phyloP scores from a whole-genome alignment of 2,329 filamentous ascomycete genomes.

The Fusarium sp. region DNA sequence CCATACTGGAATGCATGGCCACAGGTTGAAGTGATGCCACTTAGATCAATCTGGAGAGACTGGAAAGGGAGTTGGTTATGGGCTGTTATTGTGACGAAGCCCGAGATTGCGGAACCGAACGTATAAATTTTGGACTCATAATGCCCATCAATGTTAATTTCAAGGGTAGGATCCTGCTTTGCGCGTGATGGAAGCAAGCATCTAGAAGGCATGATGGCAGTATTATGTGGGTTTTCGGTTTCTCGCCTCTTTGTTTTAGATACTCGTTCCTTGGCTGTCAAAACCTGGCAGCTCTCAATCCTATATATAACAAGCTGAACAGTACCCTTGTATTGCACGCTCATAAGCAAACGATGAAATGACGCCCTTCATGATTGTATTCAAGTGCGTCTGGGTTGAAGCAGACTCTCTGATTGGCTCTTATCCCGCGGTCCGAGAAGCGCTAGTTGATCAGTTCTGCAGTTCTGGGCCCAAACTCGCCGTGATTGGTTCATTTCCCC shows the following conservation, averaged over 20 bases:
- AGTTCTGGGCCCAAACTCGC: rapidly evolving
- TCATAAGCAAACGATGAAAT: neutral
- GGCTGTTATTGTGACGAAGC: neutral
- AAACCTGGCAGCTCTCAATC: neutral
- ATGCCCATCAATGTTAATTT: neutral
- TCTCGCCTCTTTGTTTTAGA: neutral
- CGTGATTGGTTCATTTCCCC: neutral
- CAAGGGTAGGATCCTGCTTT: neutral
- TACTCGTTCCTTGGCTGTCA: neutral
- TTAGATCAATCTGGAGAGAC: neutral
- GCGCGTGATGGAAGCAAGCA: neutral
- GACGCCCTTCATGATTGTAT: neutral
- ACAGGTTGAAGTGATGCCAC: neutral
- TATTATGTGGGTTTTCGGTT: too few relatives aligned
- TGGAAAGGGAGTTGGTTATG: neutral
- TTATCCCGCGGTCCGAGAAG: rapidly evolving
- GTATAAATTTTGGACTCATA: neutral
- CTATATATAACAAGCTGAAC: neutral
- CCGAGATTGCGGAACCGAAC: neutral
- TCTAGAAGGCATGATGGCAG: neutral
- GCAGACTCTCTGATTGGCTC: neutral
- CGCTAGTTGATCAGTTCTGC: neutral
- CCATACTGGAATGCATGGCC: conserved; percentile 2
- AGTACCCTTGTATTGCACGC: rapidly evolving
- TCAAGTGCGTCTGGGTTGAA: rapidly evolving